phyloP scores from a whole-genome alignment of 306 rosid species.

The Styphnolobium japonicum region DNA sequence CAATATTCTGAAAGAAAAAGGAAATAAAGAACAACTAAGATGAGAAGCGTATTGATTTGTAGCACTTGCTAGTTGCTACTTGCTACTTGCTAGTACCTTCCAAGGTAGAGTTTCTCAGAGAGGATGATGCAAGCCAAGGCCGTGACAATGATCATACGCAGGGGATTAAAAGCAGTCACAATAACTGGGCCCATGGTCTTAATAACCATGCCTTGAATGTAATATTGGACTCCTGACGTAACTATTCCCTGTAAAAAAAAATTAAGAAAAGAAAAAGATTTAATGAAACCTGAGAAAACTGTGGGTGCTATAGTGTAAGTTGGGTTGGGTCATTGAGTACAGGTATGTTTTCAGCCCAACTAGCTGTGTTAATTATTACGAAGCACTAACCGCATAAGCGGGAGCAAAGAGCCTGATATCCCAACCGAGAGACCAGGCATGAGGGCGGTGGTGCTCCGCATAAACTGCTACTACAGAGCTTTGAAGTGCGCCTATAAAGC shows the following conservation, averaged over 20 bases:
- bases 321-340: neutral
- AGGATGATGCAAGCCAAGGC: constrained; percentile 49
- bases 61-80: neutral
- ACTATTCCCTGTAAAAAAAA: constrained; percentile 50
- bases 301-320: neutral
- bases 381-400: constrained; percentile 49
- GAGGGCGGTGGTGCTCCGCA: constrained; percentile 45
- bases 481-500: constrained; percentile 64
- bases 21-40: neutral
- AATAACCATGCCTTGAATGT: constrained; percentile 70
- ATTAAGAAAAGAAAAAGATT: neutral
- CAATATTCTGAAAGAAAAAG: neutral
- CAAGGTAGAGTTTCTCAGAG: constrained; percentile 64
- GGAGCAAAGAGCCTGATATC: constrained; percentile 62
- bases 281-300: neutral
- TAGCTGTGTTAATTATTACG: neutral
- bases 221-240: constrained; percentile 63
- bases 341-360: neutral
- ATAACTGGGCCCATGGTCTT: constrained; percentile 71
- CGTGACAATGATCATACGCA: constrained; percentile 66
- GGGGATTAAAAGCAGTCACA: constrained; percentile 79
- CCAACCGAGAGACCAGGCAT: constrained; percentile 63
- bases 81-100: constrained; percentile 49
- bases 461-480: constrained; percentile 45
- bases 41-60: neutral